Evolutionary conservation across 176 grass and related monocot species (phyloP), one percentile per base, ranked within the genome.

Genomic region (Bothriochloa decipiens): DNA sequence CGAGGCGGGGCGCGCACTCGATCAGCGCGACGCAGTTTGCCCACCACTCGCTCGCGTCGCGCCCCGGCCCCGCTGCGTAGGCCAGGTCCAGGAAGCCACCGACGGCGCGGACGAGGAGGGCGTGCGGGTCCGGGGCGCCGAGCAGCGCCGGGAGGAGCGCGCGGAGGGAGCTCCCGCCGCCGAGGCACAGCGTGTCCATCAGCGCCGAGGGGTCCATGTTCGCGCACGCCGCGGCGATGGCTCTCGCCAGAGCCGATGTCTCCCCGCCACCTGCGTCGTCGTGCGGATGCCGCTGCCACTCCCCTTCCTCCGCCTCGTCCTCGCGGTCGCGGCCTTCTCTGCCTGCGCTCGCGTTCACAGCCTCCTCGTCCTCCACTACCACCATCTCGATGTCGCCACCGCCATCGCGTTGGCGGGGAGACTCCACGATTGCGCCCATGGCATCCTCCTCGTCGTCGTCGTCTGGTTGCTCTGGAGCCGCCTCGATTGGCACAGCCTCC

Each of bases 21-120:
- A 83, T 55, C 74, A 88, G 36, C 65, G 29, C 55, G 42, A 26
- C 53, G n/a, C 65, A 88, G 86, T 50, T 88, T 3, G 25, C 15
- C 86, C 86, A 88, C 52, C 53, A 35, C 39, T 12, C 50, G 86
- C 76, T 36, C 29, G 18, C 27, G 73, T 41, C 47, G 47, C 47
- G 47, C 47, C 47, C 77, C 73, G 29, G 74, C 65, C 6, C 52
- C 15, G 73, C 1, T 1, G 41, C 29, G 29, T 32, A 41, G 80
- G 53, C 73, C 73, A 88, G 4, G 73, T 83, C 65, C 73, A 88
- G 13, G 52, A 88, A 77, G 17, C 25, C 86, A 22, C 86, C 60
- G 17, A 88, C 73, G 65, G 74, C 86, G 12, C 73, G 37, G 49
- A 83, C 68, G 45, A 86, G 32, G 7, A 79, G 65, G 5, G 74